Evolutionary conservation across 176 grass and related monocot genomes (phyloP), one percentile per base, ranked within the genome.

Genomic region (Oryza nivara): DNA sequence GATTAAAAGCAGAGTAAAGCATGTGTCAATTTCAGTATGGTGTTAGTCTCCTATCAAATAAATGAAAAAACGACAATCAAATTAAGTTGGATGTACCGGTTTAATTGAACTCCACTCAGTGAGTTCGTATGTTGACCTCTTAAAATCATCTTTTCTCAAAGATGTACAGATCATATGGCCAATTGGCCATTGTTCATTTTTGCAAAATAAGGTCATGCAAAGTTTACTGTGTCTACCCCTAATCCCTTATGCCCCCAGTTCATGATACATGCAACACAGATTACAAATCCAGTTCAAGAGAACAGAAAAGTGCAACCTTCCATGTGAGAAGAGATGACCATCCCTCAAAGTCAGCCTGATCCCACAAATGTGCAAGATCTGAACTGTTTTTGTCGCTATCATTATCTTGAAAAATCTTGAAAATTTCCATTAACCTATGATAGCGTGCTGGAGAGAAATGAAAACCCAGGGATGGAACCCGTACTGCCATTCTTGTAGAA

Each of bases 401-500:
- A 41, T 82, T 90, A 44, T 88, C 92, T 90, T 93, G 92, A 83
- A 98, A 95, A 68, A 89, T 80, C 85, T 95, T 95, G 52, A 79
- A 72, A 88, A 98, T 86, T 82, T 94, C 90, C 96, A 98, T 98
- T 79, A 98, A 74, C 72, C 96, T 86, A 74, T 98, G 96, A 65
- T 98, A 98, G 69, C 96, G 87, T 83, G 96, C 96, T 19, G 96
- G 96, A 67, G 96, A 98, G 70, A 98, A 98, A 86, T 98, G 92
- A 76, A 98, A 98, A 16, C 92, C 96, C 76, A 98, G 86, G 63
- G 96, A 98, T 67, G 96, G 96, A 70, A 98, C 90, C 58, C 92
- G 91, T 52, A 98, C 65, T 52, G 96, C 96, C 74, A 98, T 78
- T 87, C 96, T 95, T 77, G 89, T 95, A 48, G 92, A 95, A 73